Percentiles rank a stretch among this genome's conserved stretches.
phyloP scores from a whole-genome alignment of 164 flowering plant species.

The Piper betle region DNA sequence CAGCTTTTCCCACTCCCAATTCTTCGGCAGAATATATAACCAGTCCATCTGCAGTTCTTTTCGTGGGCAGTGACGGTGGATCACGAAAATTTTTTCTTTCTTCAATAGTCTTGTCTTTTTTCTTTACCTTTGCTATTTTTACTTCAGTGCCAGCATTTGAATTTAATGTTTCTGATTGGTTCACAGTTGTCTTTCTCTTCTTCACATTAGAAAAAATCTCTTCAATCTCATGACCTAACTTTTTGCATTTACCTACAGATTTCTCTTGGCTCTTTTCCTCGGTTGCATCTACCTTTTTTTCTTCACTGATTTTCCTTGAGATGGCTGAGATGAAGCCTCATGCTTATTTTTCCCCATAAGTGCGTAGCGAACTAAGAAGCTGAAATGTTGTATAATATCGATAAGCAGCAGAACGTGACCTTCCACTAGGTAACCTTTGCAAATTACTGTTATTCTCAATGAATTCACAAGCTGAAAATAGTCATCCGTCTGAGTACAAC shows the following conservation, averaged over 20 bases:
- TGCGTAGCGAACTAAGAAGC: background rate
- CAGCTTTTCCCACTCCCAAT: constrained; percentile 34
- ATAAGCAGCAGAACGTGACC: too few species aligned
- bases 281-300: background rate
- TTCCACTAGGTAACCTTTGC: background rate
- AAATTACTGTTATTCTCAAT: background rate
- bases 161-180: constrained; percentile 1
- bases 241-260: background rate
- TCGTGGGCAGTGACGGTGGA: constrained; percentile 20
- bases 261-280: background rate
- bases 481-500: too few species aligned
- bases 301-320: background rate
- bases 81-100: constrained; percentile 7
- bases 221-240: constrained; percentile 33
- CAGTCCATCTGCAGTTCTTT: constrained; percentile 39
- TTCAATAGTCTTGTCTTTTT: constrained; percentile 4
- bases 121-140: constrained; percentile 15
- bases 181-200: constrained; percentile 19
- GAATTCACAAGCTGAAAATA: too few species aligned
- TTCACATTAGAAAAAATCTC: constrained; percentile 31
- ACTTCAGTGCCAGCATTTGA: constrained; percentile 8
- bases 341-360: background rate
- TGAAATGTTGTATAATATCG: background rate
- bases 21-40: constrained; percentile 45
- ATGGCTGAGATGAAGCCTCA: background rate